Evolutionary conservation across 139 green algal genomes (phyloP).

Genomic region (Mychonastes homosphaera): DNA sequence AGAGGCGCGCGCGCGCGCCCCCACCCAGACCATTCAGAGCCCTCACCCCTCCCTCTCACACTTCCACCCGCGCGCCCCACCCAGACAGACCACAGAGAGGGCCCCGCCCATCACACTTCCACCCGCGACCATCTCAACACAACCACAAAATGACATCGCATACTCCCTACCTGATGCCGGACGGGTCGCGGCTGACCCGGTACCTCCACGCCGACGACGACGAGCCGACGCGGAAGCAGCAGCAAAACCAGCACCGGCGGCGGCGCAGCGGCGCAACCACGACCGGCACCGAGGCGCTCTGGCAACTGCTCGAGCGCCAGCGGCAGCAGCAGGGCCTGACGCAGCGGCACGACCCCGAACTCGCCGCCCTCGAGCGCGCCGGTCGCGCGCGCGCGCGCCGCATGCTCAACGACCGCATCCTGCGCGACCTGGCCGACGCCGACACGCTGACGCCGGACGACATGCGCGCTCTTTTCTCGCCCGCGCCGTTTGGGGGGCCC

Average conservation of each 20-base stretch:
- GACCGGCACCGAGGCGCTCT: too few species aligned
- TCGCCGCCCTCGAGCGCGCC: slow-evolving; percentile 6
- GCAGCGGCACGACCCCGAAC: background rate
- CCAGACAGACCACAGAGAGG: too few species aligned
- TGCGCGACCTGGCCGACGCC: slow-evolving; percentile 14
- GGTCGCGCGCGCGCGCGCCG: background rate
- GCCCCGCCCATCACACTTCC: too few species aligned
- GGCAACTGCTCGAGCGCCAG: background rate
- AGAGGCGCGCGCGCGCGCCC: too few species aligned
- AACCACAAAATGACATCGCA: slow-evolving; percentile 7
- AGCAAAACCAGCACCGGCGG: too few species aligned
- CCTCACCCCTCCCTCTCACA: too few species aligned
- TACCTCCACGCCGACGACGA: background rate
- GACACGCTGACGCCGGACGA: slow-evolving; percentile 17
- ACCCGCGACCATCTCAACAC: too few species aligned
- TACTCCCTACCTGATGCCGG: slow-evolving; percentile 20
- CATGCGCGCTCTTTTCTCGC: slow-evolving; percentile 35
- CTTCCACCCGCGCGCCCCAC: too few species aligned
- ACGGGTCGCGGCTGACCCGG: slow-evolving; percentile 1
- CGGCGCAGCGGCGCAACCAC: too few species aligned
- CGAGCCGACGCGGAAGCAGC: too few species aligned
- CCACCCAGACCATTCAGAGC: too few species aligned
- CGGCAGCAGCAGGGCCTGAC: background rate
- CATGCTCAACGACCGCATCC: slow-evolving; percentile 15
- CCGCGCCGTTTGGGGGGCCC: slow-evolving; percentile 29